Conservation (phyloP, 2,329 filamentous ascomycete species). For the Didymosphaeria variabile region DNA sequence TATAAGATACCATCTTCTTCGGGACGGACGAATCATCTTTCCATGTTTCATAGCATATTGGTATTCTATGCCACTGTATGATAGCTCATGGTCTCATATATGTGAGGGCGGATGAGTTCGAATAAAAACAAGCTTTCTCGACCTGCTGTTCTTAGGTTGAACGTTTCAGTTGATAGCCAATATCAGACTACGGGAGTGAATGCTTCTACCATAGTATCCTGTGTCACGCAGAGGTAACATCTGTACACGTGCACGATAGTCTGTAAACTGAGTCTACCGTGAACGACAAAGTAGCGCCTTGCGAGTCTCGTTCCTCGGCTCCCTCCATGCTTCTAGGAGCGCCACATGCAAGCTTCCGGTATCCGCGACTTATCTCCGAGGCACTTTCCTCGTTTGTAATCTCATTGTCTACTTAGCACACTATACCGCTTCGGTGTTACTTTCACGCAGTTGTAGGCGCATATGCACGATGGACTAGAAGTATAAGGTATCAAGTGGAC, state of each 20-base stretch:
- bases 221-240: too few species aligned
- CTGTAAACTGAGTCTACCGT: too few species aligned
- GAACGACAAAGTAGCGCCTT: too few species aligned
- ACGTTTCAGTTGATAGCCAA: neutral
- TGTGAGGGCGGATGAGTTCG: constrained; percentile 1
- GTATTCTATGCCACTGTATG: constrained; percentile 9
- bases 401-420: neutral
- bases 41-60: constrained; percentile 12
- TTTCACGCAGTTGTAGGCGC: neutral
- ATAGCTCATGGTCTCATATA: constrained; percentile 13
- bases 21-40: neutral
- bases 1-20: constrained; percentile 13
- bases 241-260: too few species aligned
- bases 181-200: neutral
- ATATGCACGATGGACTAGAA: constrained; percentile 6
- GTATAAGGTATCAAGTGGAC: neutral
- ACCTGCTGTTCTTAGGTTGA: neutral
- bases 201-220: too few species aligned
- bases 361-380: constrained; percentile 17
- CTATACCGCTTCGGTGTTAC: constrained; percentile 4
- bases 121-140: neutral
- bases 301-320: neutral
- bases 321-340: neutral
- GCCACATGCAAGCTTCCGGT: neutral
- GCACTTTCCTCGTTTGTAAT: constrained; percentile 15